These are phyloP conservation scores for Capsicum chinense DNA, from an alignment of 257 asterid species.

Conservation along the genomic window DNA sequence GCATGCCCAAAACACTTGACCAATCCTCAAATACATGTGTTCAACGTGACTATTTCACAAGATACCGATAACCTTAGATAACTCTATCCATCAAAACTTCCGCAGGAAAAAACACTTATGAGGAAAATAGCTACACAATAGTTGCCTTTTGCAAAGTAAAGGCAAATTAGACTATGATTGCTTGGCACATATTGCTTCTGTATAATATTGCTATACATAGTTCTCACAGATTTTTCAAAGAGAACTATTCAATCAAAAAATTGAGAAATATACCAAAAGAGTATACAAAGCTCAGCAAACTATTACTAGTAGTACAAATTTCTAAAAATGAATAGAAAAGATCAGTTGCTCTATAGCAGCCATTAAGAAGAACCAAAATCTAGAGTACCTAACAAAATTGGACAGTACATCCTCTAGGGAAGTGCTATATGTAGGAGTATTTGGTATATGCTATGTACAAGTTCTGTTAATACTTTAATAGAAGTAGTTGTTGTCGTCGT, in stretches of 20 bases:
- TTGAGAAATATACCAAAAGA: neutral
- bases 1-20: neutral
- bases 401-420: neutral
- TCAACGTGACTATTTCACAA: neutral
- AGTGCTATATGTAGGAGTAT: neutral
- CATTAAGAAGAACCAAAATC: neutral
- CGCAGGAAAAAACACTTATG: neutral
- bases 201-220: neutral
- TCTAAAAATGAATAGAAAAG: slow-evolving; percentile 24
- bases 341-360: slow-evolving; percentile 17
- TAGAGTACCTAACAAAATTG: slow-evolving; percentile 17
- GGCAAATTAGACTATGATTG: neutral
- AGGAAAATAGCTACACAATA: slow-evolving; percentile 9
- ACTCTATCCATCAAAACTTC: neutral
- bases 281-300: neutral
- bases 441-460: slow-evolving; percentile 25
- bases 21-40: neutral
- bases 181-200: neutral
- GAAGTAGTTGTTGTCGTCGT: slow-evolving; percentile 66
- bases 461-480: slow-evolving; percentile 37
- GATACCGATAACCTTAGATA: neutral
- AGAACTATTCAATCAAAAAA: neutral
- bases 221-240: neutral
- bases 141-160: neutral
- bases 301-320: neutral